phyloP scores from a whole-genome alignment of 345 rosid species.

The Eucalyptus shirleyi region DNA sequence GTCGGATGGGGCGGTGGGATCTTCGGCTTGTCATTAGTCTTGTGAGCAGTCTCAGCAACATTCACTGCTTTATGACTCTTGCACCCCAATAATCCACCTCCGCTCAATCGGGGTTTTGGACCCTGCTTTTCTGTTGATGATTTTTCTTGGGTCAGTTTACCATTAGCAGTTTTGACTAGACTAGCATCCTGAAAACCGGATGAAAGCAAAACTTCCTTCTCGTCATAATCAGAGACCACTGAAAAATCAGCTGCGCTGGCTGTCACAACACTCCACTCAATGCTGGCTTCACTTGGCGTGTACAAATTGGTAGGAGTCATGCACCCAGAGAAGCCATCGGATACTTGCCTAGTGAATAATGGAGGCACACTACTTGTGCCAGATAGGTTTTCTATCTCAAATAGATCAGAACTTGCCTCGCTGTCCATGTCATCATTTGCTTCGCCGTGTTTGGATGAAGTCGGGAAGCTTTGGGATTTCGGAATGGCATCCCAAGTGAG shows the following conservation, averaged over 20 bases:
- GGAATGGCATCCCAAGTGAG: conserved; percentile 75
- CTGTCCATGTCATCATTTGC: conserved; percentile 32
- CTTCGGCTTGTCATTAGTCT: conserved; percentile 8
- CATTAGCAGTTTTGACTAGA: background rate
- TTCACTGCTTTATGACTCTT: conserved; percentile 31
- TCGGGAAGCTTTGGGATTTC: conserved; percentile 5
- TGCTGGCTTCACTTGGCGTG: conserved; percentile 45
- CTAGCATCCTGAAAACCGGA: background rate
- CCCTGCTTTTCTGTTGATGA: background rate
- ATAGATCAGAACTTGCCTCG: conserved; percentile 61
- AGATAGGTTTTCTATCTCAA: conserved; percentile 52
- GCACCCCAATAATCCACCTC: conserved; percentile 27
- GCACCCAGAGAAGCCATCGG: conserved; percentile 18
- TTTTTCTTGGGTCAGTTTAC: background rate
- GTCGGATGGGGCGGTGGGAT: conserved; percentile 4
- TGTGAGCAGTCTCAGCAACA: conserved; percentile 31
- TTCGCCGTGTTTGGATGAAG: background rate
- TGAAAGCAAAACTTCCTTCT: conserved; percentile 2
- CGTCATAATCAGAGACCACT: conserved; percentile 11
- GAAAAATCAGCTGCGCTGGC: conserved; percentile 47
- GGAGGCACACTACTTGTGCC: conserved; percentile 8
- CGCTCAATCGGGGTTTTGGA: conserved; percentile 1
- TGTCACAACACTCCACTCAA: conserved; percentile 55
- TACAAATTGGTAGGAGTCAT: background rate
- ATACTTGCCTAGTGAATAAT: conserved; percentile 11